Percentiles rank a stretch among this genome's conserved stretches.
These are phyloP conservation scores for Fusarium drepaniforme DNA, from an alignment of 2,329 filamentous ascomycete species.

Conservation along the genomic window DNA sequence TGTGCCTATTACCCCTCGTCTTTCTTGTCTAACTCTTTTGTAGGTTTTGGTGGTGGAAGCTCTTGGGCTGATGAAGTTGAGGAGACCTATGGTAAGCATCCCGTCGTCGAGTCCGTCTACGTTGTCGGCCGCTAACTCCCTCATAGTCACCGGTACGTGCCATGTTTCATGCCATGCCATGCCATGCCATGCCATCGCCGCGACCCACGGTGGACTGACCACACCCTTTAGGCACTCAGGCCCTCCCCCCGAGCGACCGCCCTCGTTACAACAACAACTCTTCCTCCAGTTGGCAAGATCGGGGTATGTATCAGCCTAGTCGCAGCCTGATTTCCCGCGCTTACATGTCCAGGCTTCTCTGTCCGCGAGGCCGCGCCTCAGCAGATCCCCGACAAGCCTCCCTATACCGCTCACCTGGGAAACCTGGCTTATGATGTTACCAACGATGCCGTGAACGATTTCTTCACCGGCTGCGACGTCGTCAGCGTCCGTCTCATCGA, in stretches of 20 bases:
- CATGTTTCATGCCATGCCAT: background rate
- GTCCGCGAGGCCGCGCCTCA: constrained; percentile 80
- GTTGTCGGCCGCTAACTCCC: constrained; percentile 46
- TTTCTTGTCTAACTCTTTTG: constrained; percentile 41
- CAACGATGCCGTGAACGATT: constrained; percentile 83
- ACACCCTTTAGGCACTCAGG: constrained; percentile 63
- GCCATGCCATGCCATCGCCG: constrained; percentile 6
- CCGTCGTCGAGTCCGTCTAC: constrained; percentile 10
- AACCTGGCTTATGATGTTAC: constrained; percentile 97
- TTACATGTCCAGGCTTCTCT: constrained; percentile 62
- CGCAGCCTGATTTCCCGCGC: constrained; percentile 8
- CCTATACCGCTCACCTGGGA: constrained; percentile 94
- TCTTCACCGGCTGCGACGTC: constrained; percentile 87
- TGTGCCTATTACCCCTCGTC: constrained; percentile 36
- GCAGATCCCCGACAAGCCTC: constrained; percentile 86
- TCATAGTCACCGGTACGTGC: constrained; percentile 53
- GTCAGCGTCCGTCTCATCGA: constrained; percentile 96
- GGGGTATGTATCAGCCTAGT: constrained; percentile 51
- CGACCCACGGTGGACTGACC: constrained; percentile 41
- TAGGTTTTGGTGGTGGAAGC: constrained; percentile 75
- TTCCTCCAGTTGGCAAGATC: constrained; percentile 57
- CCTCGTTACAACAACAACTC: constrained; percentile 49
- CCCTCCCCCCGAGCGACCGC: constrained; percentile 65
- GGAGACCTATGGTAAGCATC: constrained; percentile 79
- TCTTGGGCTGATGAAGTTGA: constrained; percentile 99